Evolutionary conservation across 768 basidiomycete species (phyloP), one percentile per base, ranked within the genome.

Genomic region (Hericium erinaceus): DNA sequence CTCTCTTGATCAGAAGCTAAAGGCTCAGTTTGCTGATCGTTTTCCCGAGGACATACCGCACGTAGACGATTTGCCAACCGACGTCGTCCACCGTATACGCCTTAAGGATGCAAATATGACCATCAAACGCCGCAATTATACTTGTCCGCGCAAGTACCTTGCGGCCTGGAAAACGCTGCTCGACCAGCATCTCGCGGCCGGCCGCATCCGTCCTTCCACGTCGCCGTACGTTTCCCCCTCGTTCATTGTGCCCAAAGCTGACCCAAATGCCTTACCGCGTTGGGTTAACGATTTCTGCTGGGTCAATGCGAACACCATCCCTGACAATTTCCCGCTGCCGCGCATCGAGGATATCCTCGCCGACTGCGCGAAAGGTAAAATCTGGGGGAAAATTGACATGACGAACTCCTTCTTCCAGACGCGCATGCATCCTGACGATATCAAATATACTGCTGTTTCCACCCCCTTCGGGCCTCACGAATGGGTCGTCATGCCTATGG

Each of bases 391-490:
- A 16, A 66, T 78, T 1, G 71, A 78, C 52, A 75, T 75, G 69
- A 73, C 71, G n/a, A 68, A 74, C 37, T 64, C 70, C 0, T 77
- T 75, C 48, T 75, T 74, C 52, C 75, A 76, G 56, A 75, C 68
- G 0, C 53, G 64, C 0, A 59, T 73, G 0, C 64, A 71, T 16
- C 65, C 62, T 0, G 68, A 72, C 2, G 59, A 72, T 20, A 60
- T 74, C 0, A 40, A 59, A 0, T 65, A 67, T 18, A 77, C 74
- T 0, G 75, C 74, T 0, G 72, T 78, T 60, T 60, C 0, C 24
- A 79, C 74, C 0, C 75, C 70, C 0, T 71, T 71, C 24, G 74
- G 78, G 0, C 57, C 67, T 0, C 78, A 70, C 56, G 74, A 80
- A 5, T 40, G 39, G 39, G 2, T n/a, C n/a, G 39, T 40, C n/a